Conservation (phyloP, 176 grass and related monocot genomes). For the Elymus sibiricus region DNA sequence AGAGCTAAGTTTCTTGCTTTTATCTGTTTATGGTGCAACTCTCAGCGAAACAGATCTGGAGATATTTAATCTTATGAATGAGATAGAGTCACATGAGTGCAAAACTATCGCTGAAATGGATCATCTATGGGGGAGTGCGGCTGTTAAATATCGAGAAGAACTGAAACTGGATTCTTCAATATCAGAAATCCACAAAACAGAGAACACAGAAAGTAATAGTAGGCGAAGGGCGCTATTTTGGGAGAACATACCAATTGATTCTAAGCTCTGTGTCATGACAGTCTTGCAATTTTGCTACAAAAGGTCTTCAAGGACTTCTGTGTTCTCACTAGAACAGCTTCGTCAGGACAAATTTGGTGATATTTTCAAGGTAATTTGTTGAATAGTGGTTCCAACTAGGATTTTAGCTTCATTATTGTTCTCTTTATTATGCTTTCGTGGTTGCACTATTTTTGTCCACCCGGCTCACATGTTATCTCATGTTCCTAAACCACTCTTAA, state of each 20-base stretch:
- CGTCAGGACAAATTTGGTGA: constrained; percentile 39
- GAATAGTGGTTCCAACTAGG: constrained; percentile 6
- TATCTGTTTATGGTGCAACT: constrained; percentile 86
- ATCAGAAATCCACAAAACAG: constrained; percentile 30
- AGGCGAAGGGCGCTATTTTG: constrained; percentile 62
- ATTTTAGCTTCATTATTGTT: constrained; percentile 20
- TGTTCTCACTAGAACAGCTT: constrained; percentile 68
- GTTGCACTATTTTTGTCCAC: not conserved
- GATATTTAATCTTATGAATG: constrained; percentile 81
- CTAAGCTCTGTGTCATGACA: constrained; percentile 63
- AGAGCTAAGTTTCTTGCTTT: constrained; percentile 73
- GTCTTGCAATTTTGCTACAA: constrained; percentile 74
- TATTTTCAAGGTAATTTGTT: constrained; percentile 54
- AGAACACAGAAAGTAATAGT: constrained; percentile 49
- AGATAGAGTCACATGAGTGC: constrained; percentile 68
- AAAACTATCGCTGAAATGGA: constrained; percentile 74
- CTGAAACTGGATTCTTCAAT: constrained; percentile 51
- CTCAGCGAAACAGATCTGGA: constrained; percentile 80
- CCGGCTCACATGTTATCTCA: not conserved
- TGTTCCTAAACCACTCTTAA: constrained; percentile 15
- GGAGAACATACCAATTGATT: constrained; percentile 92
- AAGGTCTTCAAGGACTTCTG: constrained; percentile 48
- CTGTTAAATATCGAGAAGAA: constrained; percentile 74
- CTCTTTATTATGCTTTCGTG: constrained; percentile 3
- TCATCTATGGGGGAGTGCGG: constrained; percentile 78